A percentile compares a stretch with the other conserved stretches of the same genome.
phyloP scores from a whole-genome alignment of 495 filamentous ascomycete species.

The Oleoguttula mirabilis region DNA sequence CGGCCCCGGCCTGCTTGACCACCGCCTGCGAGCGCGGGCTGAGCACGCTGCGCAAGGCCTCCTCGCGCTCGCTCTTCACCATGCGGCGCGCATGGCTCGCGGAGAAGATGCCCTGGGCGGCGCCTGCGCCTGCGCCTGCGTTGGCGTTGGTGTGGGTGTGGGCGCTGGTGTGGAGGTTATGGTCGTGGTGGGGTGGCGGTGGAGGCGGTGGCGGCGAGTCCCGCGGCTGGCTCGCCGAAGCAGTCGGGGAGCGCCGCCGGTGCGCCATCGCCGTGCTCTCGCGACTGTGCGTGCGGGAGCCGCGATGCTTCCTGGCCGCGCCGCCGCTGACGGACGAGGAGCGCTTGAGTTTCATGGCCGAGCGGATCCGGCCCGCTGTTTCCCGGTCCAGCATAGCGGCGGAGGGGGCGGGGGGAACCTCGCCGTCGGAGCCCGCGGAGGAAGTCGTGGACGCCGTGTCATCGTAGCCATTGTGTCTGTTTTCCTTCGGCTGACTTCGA shows the following conservation, averaged over 20 bases:
- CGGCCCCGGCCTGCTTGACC: conserved; percentile 42
- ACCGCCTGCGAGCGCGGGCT: conserved; percentile 54
- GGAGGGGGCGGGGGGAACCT: conserved; percentile 20
- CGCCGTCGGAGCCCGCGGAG: conserved; percentile 30
- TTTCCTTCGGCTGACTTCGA: conserved; percentile 22
- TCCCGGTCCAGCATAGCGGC: conserved; percentile 24
- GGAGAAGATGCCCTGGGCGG: conserved; percentile 56
- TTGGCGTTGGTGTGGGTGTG: too few species aligned
- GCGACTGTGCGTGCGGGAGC: not conserved
- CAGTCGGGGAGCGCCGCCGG: conserved; percentile 52
- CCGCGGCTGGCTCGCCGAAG: conserved; percentile 24
- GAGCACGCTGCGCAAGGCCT: conserved; percentile 44
- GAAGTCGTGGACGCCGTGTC: conserved; percentile 17
- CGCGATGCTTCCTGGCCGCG: too few species aligned
- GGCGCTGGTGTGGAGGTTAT: too few species aligned
- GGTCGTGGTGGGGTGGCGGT: too few species aligned
- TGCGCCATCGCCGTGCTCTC: conserved; percentile 32
- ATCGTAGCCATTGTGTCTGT: not conserved
- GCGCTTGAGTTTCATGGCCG: conserved; percentile 55
- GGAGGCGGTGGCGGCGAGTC: conserved; percentile 14
- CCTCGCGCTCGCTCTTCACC: conserved; percentile 54
- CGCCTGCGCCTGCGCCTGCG: too few species aligned
- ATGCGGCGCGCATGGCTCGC: conserved; percentile 58
- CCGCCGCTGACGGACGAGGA: conserved; percentile 28
- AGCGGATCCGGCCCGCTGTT: conserved; percentile 45